Evolutionary conservation across 1,284 basidiomycete species (phyloP), one percentile per base, ranked within the genome.

Genomic region (Tilletiaria anomala): DNA sequence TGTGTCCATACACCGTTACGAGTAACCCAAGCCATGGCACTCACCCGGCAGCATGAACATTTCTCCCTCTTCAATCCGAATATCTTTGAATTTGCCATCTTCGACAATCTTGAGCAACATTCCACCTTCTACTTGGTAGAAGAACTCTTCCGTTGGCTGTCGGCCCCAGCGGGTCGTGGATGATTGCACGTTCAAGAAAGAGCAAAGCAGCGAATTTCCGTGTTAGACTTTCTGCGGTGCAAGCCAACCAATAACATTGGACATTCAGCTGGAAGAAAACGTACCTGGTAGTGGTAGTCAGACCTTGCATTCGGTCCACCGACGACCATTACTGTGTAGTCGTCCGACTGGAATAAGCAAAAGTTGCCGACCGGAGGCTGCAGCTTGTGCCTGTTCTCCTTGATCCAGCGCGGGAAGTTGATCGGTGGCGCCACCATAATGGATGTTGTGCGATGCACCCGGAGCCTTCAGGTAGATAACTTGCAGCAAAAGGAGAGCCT

Each of bases 11-110:
- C 8, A 19, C 26, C 37, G 12, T 8, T 10, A 15, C 6, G 35
- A 29, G 31, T 11, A 32, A 19, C 11, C 34, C n/a, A n/a, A n/a
- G n/a, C n/a, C n/a, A n/a, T n/a, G n/a, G 85, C 87, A n/a, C n/a
- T n/a, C n/a, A n/a, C n/a, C 82, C 36, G 88, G 88, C 16, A 96
- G 72, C 54, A 96, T 68, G 68, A 91, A 94, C 86, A 96, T 93
- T 54, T 89, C 86, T 32, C 89, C 89, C 69, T 97, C 87, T 47
- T 79, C 80, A 56, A 96, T 93, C 19, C 73, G 70, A 29, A 96
- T 82, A 63, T 96, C 89, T 58, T 75, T 73, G 68, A 94, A 89
- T 53, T 75, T 73, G n/a, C 79, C 80, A 15, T 81, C 82, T 43
- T 91, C 85, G 8, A 96, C 80, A 4, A 85, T 79, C 50, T 83